Evolutionary conservation across 2,329 filamentous ascomycete genomes (phyloP), one percentile per base, ranked within the genome.

Genomic region (Colletotrichum liriopes): DNA sequence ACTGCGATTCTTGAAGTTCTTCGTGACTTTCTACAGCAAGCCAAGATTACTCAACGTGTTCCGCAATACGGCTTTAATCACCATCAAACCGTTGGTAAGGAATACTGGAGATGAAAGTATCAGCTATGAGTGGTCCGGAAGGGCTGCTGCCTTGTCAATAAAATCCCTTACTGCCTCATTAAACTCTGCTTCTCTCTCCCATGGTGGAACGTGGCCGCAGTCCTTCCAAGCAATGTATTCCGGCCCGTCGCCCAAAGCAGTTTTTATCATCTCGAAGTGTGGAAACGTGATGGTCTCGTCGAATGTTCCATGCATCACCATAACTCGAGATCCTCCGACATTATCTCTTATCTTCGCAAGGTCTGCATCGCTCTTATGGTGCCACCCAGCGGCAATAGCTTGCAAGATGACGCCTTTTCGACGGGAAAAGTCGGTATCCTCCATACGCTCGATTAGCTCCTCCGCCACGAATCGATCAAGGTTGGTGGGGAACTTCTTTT

Each of bases 391-490:
- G 18, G 67, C 67, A 23, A 70, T 45, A 5, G 54, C 67, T 20
- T 70, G 67, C 1, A 70, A 32, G 3, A 70, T 8, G 37, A 60
- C 14, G 12, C 67, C 67, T 43, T 70, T 70, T 11, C 61, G 65
- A 18, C 67, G 61, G 8, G 54, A 39, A 12, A 65, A 39, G 4
- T 66, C 67, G 7, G 52, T 54, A 7, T 52, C 43, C 26, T 60
- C 52, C 20, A 18, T 12, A n/a, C 67, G 41, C n/a, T 65, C 67
- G n/a, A 37, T 45, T 12, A 70, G 45, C 23, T 65, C 52, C 32
- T 70, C 67, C 12, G 67, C 67, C 43, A 59, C 54, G 12, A 70
- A 70, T 5, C 67, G 67, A 23, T 70, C 67, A 20, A 65, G 62
- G 9, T 70, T 70, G 29, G 55, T 70, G 5, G 52, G 67, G 2